Evolutionary conservation across 176 grass and related monocot species (phyloP).

Genomic region (Rhynchospora tenuis): DNA sequence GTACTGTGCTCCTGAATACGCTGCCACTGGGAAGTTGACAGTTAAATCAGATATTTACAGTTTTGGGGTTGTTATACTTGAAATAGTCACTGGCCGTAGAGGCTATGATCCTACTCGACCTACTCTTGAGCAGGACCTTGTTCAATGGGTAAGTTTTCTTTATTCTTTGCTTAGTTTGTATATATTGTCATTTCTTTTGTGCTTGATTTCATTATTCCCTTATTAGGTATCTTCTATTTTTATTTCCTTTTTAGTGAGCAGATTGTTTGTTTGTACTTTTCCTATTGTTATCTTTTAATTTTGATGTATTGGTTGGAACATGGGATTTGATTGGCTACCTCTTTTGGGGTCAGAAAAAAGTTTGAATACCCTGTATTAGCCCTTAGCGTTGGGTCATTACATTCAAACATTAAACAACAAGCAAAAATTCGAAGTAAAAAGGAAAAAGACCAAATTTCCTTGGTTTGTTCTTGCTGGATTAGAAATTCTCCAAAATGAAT

Average conservation of each 20-base stretch:
- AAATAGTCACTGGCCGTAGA: conserved; percentile 70
- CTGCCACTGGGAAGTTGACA: conserved; percentile 59
- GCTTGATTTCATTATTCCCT: background rate
- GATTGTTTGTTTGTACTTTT: background rate
- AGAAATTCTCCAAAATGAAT: background rate
- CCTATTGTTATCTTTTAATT: background rate
- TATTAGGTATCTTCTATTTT: background rate
- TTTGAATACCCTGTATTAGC: background rate
- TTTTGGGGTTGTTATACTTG: conserved; percentile 78
- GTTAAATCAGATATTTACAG: conserved; percentile 77
- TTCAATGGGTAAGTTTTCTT: conserved; percentile 59
- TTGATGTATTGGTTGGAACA: background rate
- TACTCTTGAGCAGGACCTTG: conserved; percentile 51
- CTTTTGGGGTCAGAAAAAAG: background rate
- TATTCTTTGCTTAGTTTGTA: conserved; percentile 11
- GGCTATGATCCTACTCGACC: conserved; percentile 42
- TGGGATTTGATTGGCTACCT: too few relatives aligned
- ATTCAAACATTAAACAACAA: background rate
- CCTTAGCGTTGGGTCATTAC: background rate
- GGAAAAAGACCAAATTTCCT: background rate
- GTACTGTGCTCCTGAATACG: conserved; percentile 84
- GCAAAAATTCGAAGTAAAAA: background rate
- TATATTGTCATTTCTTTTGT: background rate
- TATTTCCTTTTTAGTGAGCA: background rate
- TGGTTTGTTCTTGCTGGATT: background rate